Evolutionary conservation across 2,329 filamentous ascomycete species (phyloP).

Genomic region (Penicillium oxalicum): DNA sequence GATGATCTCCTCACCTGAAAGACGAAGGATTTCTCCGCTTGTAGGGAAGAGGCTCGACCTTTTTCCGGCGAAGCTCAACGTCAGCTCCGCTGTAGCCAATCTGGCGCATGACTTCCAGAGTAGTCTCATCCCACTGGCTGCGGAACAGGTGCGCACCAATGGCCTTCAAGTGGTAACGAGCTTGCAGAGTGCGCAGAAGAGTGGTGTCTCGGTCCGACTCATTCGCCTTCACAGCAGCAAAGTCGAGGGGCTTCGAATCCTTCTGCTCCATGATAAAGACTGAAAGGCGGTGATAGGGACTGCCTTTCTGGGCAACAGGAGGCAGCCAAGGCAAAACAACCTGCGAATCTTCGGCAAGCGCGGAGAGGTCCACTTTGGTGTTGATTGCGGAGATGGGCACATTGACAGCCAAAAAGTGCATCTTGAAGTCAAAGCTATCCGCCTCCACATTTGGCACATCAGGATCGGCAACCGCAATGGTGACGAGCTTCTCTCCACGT

Average conservation of each 20-base stretch:
- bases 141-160: conserved; percentile 87
- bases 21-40: conserved; percentile 51
- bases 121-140: conserved; percentile 81
- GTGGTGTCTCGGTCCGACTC: conserved; percentile 59
- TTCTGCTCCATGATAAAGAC: conserved; percentile 79
- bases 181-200: conserved; percentile 66
- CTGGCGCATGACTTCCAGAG: conserved; percentile 77
- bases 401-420: conserved; percentile 79
- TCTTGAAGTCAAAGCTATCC: conserved; percentile 72
- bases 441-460: conserved; percentile 76
- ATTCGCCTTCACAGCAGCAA: conserved; percentile 50
- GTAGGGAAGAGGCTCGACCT: conserved; percentile 62
- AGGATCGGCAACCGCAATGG: conserved; percentile 77
- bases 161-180: conserved; percentile 62
- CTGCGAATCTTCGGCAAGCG: conserved; percentile 56
- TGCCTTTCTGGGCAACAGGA: conserved; percentile 81
- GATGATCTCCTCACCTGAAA: conserved; percentile 33
- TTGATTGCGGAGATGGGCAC: conserved; percentile 57
- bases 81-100: conserved; percentile 69
- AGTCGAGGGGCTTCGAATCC: conserved; percentile 54
- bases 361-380: conserved; percentile 59
- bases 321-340: conserved; percentile 76
- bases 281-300: conserved; percentile 82
- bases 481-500: conserved; percentile 71
- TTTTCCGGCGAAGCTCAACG: conserved; percentile 77